Conservation (phyloP, 1,284 basidiomycete species). For the Cutaneotrichosporon sp. region DNA sequence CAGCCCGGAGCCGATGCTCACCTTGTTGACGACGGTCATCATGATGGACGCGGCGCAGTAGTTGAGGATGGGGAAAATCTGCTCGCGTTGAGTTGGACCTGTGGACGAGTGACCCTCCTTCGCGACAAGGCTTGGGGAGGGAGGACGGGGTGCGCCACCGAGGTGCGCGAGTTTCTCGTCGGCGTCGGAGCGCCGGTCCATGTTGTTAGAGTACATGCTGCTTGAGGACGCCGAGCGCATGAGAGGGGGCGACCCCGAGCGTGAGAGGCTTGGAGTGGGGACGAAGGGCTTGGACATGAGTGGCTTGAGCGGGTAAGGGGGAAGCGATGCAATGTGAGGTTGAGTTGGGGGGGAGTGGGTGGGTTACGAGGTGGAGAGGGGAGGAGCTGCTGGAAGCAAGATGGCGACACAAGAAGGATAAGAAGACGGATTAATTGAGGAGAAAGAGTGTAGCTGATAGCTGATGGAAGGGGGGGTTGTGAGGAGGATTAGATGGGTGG, state of each 20-base stretch:
- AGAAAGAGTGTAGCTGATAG: not conserved
- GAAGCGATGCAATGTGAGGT: not conserved
- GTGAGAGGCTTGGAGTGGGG: conserved; percentile 34
- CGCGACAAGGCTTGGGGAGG: conserved; percentile 10
- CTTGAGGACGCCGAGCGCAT: conserved; percentile 21
- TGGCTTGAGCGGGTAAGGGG: not conserved
- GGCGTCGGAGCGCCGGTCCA: conserved; percentile 17
- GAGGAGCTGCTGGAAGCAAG: too few relatives aligned
- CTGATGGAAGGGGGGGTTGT: not conserved
- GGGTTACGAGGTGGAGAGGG: too few relatives aligned
- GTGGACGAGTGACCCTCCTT: not conserved
- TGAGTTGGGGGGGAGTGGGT: too few relatives aligned
- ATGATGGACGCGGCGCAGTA: conserved; percentile 93
- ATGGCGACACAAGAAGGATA: too few relatives aligned
- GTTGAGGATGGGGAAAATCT: conserved; percentile 70
- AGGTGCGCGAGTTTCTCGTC: conserved; percentile 27
- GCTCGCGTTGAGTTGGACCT: conserved; percentile 29
- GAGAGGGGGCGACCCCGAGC: conserved; percentile 33
- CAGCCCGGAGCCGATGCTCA: too few relatives aligned
- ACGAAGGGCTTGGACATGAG: conserved; percentile 40
- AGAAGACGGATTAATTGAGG: not conserved
- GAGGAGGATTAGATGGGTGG: too few relatives aligned
- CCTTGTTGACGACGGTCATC: conserved; percentile 99
- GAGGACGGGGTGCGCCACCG: conserved; percentile 19
- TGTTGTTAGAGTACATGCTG: conserved; percentile 19